Conservation (phyloP, 495 filamentous ascomycete genomes). For the Tuber melanosporum region DNA sequence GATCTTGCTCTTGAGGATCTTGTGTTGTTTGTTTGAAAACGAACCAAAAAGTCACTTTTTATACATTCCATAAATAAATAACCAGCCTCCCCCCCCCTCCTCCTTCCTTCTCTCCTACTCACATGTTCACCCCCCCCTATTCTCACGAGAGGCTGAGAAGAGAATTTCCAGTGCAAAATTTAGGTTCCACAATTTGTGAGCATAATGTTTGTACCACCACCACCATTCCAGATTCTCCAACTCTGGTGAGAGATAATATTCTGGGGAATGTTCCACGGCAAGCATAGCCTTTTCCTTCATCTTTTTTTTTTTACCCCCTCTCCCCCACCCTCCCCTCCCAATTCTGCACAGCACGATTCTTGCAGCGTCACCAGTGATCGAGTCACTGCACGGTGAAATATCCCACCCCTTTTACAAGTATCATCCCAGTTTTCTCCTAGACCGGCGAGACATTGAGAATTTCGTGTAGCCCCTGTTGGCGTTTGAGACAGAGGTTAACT, state of each 20-base stretch:
- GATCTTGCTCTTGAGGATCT: neutral
- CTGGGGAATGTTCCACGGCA: neutral
- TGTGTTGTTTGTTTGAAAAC: neutral
- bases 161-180: neutral
- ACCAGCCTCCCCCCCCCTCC: neutral
- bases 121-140: neutral
- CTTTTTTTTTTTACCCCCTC: neutral
- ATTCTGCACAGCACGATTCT: neutral
- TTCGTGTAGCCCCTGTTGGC: neutral
- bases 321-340: neutral
- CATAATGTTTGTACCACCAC: slow-evolving; percentile 1
- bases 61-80: neutral
- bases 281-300: neutral
- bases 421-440: neutral
- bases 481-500: neutral
- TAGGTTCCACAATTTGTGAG: neutral
- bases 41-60: neutral
- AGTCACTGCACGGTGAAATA: neutral
- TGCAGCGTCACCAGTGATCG: neutral
- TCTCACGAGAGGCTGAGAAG: neutral
- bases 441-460: neutral
- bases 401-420: neutral
- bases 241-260: neutral
- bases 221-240: neutral
- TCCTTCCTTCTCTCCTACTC: neutral